These are phyloP conservation scores for barrel medic (Medicago truncatula) DNA, from an alignment of 306 rosid genomes.

Conservation along the genomic window MtrunA17r5.0-ANR NC_053043.1:8273001-8273500, in stretches of 20 bases:
- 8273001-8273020: too few species aligned
- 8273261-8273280: too few species aligned
- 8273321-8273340: neutral
- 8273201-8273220: too few species aligned
- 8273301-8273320: neutral
- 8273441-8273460: too few species aligned
- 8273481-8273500: neutral
- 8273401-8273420: neutral
- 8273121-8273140: neutral
- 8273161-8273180: too few species aligned
- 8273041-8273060: too few species aligned
- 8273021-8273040: too few species aligned
- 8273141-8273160: neutral
- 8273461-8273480: neutral
- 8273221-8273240: too few species aligned
- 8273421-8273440: neutral
- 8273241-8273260: too few species aligned
- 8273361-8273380: constrained; percentile 3
- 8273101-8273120: neutral
- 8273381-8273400: neutral
- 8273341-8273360: neutral
- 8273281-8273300: neutral
- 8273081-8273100: too few species aligned
- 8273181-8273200: too few species aligned
- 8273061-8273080: too few species aligned